Evolutionary conservation across 2,329 filamentous ascomycete genomes (phyloP), one percentile per base, ranked within the genome.

Genomic region (Pestalotiopsis sp.): DNA sequence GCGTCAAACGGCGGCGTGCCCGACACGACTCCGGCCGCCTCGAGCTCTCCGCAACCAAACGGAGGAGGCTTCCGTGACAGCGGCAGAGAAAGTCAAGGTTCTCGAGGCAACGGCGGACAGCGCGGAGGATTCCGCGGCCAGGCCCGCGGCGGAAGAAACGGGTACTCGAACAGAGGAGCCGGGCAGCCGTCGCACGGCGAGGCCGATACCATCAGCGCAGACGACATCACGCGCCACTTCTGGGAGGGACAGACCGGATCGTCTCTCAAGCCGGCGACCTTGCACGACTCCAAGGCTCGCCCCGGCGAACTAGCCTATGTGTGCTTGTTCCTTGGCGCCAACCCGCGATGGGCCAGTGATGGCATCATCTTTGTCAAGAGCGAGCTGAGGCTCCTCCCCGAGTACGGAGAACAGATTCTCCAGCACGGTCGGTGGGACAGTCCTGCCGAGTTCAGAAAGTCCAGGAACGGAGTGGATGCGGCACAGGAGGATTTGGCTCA

Each of bases 351-450:
- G 75, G 44, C 14, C 1, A 61, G 24, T 17, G 71, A 76, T 5
- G 68, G 64, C 6, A 73, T 74, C 64, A 64, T 76, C 59, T 75
- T 75, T 55, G 72, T 69, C 14, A 74, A 72, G 56, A 72, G 73
- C 6, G 70, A 69, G 3, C 63, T 76, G 52, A 4, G 39, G 7
- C 48, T 75, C 14, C 66, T 76, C 4, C 75, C 75, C 1, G 74
- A 73, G 17, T 76, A 73, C 58, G 52, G 10, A 4, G 68, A 24
- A 20, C 72, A 72, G 67, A 73, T 73, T 58, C 66, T 64, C 6
- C 68, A 75, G 65, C 39, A 69, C 44, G 70, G 70, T 48, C 70
- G 71, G 9, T 75, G 73, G 74, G 67, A 69, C 26, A 3, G 58
- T 30, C 24, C 67, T n/a, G 20, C 67, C 1, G 17, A 39, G 35